A percentile compares a stretch with the other conserved stretches of the same genome.
phyloP scores from a whole-genome alignment of 1,284 basidiomycete species.

The Schizophyllum amplum region DNA sequence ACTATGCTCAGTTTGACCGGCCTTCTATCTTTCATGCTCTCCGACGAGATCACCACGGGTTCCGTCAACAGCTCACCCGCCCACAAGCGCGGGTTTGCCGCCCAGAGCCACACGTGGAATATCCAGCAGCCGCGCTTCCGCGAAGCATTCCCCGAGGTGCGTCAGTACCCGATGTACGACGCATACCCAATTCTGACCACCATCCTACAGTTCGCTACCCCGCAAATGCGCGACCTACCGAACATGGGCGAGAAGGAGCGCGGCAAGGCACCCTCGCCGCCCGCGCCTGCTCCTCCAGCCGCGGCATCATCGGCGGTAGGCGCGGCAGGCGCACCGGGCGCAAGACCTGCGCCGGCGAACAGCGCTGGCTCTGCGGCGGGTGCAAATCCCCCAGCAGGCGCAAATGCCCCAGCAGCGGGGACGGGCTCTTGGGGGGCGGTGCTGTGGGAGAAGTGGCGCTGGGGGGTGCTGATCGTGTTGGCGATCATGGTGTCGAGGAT shows the following conservation, averaged over 20 bases:
- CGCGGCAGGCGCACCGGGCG: too few species aligned
- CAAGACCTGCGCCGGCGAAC: too few species aligned
- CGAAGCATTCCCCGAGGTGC: constrained; percentile 80
- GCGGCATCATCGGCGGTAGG: too few species aligned
- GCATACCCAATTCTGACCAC: constrained; percentile 6
- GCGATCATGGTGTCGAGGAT: constrained; percentile 70
- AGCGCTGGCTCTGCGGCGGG: too few species aligned
- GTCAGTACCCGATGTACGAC: constrained; percentile 27
- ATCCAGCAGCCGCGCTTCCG: constrained; percentile 71
- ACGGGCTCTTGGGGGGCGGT: constrained; percentile 54
- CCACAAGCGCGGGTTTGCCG: constrained; percentile 74
- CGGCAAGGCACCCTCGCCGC: constrained; percentile 33
- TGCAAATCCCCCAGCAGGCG: background rate
- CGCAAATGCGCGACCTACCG: constrained; percentile 62
- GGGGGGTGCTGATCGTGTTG: constrained; percentile 69
- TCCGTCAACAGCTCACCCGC: constrained; percentile 78
- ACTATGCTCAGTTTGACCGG: constrained; percentile 72
- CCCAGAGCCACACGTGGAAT: constrained; percentile 82
- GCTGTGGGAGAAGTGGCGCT: constrained; percentile 77
- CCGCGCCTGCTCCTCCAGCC: constrained; percentile 16
- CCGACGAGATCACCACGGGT: constrained; percentile 95
- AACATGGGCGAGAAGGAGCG: constrained; percentile 82
- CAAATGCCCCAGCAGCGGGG: constrained; percentile 16
- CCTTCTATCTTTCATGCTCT: constrained; percentile 90
- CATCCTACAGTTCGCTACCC: constrained; percentile 37